Base-by-base conservation (phyloP, 129 eudicot genomes). In the Arctium lappa region DNA sequence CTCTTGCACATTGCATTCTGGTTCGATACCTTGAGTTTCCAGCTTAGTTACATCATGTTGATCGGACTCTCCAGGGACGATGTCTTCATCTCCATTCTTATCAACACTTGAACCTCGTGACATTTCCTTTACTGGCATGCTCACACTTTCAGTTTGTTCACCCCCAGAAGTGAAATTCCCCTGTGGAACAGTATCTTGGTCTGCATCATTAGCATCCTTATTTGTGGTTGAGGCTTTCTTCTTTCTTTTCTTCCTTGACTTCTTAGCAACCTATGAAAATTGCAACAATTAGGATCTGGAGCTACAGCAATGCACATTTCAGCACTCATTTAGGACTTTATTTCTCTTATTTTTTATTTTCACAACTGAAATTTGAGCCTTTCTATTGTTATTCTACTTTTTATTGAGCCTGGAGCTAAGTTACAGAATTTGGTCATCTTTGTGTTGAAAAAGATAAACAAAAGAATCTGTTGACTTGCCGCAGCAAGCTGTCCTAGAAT, bases 191-290 rank as follows among this genome's bases (percentile, higher is more conserved):
- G 84, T 72, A 48, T n/a, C 85, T 78, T 82, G 79, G 72, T 89
- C 89, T 83, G 83, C 72, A 80, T 79, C 82, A 81, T 80, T 81
- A 70, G 68, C 87, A 62, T 89, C 91, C 39, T 88, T 89, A 87
- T 85, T 84, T 36, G 82, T 77, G 30, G 80, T 74, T 32, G 65
- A 69, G 72, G 80, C 72, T 72, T 90, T 93, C 86, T 88, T 90
- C 77, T 69, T 79, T 80, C 82, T 90, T 82, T 78, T 89, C 94
- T 84, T 91, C 85, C 97, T 93, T 10, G 88, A 78, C 87, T 91
- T 96, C 78, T 78, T 93, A 75, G 99, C 85, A 74, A 96, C 98
- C 99, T 95, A 81, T 36, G 50, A 22, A 78, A 60, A 22, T 6
- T 31, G 56, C 44, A 40, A 12, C 76, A 81, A 65, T 72, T 73